Base-by-base conservation (phyloP, 2,329 filamentous ascomycete genomes). In the Aspergillus arachidicola region DNA sequence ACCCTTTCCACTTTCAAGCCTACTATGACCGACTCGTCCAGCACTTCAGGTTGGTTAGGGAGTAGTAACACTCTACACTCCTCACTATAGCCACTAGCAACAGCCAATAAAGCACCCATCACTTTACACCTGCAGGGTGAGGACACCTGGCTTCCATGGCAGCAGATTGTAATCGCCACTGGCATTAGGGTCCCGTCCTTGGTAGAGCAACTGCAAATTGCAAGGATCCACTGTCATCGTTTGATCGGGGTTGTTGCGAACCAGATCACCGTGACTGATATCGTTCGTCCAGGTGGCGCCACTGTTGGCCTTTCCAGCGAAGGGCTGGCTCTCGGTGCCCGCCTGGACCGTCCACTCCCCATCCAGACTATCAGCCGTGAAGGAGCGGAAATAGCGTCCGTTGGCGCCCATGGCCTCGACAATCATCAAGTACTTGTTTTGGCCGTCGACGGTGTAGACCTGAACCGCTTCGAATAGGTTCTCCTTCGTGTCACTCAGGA, bases 381-480 rank as follows among this genome's bases (percentile, higher is more conserved):
- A 90, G 0, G 87, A 89, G 62, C 88, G 86, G 83, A 90, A 90
- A 76, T 85, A 91, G 2, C 88, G 83, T 0, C 87, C 87, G 36
- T 81, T 76, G 0, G 74, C 43, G 1, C 88, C 87, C 50, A 86
- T 84, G 0, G 86, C 80, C 74, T 91, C 88, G 38, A 90, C 86
- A n/a, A 90, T 83, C 86, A 90, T 89, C 61, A 90, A 83, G 75
- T 90, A 90, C 66, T 83, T 76, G 66, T 79, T 80, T 68, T 83
- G 79, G 32, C 84, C 85, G 36, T 81, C 53, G 62, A 90, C 69
- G 2, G 82, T 88, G 78, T 90, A 91, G 51, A 91, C 88, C 69
- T 90, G 84, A 0, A 89, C 86, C 0, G 87, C 87, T 71, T 91
- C 88, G 73, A 90, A 90, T 1, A 90, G 80, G 71, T 87, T 86